Base-by-base conservation (phyloP, 495 filamentous ascomycete species). In the Trichoderma erinaceum region DNA sequence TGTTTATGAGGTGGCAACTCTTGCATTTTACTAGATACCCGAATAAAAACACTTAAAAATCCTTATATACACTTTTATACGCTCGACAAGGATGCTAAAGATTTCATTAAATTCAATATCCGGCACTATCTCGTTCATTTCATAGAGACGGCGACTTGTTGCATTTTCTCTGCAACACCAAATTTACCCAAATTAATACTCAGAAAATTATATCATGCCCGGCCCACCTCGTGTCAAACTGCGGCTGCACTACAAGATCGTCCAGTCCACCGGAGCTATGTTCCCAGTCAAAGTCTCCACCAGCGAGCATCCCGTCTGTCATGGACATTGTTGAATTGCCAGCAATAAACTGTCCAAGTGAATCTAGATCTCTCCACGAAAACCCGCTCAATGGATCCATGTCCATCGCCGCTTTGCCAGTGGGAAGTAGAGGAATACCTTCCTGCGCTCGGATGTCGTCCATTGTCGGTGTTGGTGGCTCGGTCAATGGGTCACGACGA, bases 291-390 rank as follows among this genome's bases (percentile, higher is more conserved):
- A 35, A 58, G 0, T 50, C 50, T 32, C 43, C 43, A 50, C 66
- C 56, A 32, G 44, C 48, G 5, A 67, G 66, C 44, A 58, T 58
- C 29, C 66, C 50, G 29, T 67, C 66, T 58, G 66, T 21, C 13
- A 67, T n/a, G 32, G 25, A 38, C 6, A 35, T 63, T 25, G 56
- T 27, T 63, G 66, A 44, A 16, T 67, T 50, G 46, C 56, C 41
- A 12, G 44, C 38, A 50, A 67, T 67, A 50, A 67, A 67, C 25
- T 67, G 66, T 27, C 66, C 66, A 44, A 67, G 21, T 3, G 66
- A 46, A 38, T 67, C 66, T n/a, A 67, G n/a, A 50, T 67, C 66
- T 32, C 66, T 25, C 66, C 66, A 67, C 13, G 66, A 67, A 23
- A 67, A 58, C 15, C 66, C 66, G 66, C 56, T 67, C 23, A 67